phyloP scores from a whole-genome alignment of 73 alveolate species.

The Blepharisma stoltei region DNA sequence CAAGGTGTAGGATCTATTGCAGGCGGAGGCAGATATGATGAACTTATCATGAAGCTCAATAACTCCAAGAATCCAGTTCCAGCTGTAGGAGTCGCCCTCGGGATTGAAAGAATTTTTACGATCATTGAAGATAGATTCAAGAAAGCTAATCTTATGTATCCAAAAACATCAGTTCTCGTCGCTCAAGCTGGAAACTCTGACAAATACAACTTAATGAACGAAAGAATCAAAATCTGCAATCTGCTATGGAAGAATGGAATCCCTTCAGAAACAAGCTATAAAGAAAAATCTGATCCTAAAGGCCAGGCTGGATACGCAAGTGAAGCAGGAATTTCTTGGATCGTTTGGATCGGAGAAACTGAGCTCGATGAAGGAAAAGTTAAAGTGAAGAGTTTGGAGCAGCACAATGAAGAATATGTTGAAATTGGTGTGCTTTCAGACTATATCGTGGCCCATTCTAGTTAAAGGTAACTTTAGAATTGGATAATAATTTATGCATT shows the following conservation, averaged over 20 bases:
- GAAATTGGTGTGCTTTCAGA: slow-evolving; percentile 44
- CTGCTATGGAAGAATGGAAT: slow-evolving; percentile 66
- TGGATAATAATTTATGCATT: too few relatives aligned
- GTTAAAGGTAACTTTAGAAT: too few relatives aligned
- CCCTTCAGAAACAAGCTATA: slow-evolving; percentile 68
- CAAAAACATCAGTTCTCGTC: slow-evolving; percentile 43
- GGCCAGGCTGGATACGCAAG: slow-evolving; percentile 57
- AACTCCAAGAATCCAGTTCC: slow-evolving; percentile 70
- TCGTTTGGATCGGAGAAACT: slow-evolving; percentile 67
- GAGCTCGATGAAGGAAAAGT: slow-evolving; percentile 65
- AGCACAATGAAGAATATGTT: slow-evolving; percentile 40
- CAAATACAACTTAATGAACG: slow-evolving; percentile 39
- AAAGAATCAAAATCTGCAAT: slow-evolving; percentile 55
- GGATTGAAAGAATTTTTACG: slow-evolving; percentile 76
- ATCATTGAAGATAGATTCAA: slow-evolving; percentile 59
- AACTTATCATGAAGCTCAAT: slow-evolving; percentile 58
- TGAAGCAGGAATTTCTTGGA: slow-evolving; percentile 59
- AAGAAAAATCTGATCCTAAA: slow-evolving; percentile 67
- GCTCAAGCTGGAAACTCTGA: slow-evolving; percentile 64
- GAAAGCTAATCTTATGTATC: neutral
- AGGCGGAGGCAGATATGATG: slow-evolving; percentile 88
- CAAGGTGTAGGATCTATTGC: slow-evolving; percentile 59
- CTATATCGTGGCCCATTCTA: neutral
- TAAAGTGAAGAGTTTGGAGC: slow-evolving; percentile 54
- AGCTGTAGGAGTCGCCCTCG: slow-evolving; percentile 85